A percentile compares a stretch with the other conserved stretches of the same genome.
Evolutionary conservation across 2,329 filamentous ascomycete genomes (phyloP).

Genomic region (Fusarium praegraminearum): DNA sequence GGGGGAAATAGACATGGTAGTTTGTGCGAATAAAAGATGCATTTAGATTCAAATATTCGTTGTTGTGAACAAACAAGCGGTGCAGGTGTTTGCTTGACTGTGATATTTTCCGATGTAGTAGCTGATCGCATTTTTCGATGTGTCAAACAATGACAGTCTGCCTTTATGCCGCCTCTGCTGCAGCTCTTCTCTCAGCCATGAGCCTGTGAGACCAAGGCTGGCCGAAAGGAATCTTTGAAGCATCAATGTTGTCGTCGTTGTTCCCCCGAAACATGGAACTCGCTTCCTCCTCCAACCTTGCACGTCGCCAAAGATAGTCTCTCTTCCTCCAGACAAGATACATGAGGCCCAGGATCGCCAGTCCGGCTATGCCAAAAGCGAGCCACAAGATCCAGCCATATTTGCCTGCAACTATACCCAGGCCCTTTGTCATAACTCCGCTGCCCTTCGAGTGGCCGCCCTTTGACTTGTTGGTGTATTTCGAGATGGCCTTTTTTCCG

Average conservation of each 20-base stretch:
- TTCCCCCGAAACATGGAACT: neutral
- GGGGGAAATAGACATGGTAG: too few species aligned
- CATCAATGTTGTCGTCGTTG: neutral
- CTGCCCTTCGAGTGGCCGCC: neutral
- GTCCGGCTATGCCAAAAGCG: neutral
- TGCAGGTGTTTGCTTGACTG: too few species aligned
- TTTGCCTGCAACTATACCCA: neutral
- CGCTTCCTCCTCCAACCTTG: neutral
- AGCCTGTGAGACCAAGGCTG: neutral
- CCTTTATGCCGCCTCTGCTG: neutral
- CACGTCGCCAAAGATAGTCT: neutral
- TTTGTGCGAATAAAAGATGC: too few species aligned
- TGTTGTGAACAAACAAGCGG: too few species aligned
- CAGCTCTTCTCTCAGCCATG: neutral
- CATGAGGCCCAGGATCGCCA: neutral
- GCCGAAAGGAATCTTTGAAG: neutral
- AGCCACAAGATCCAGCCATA: neutral
- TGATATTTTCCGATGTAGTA: too few species aligned
- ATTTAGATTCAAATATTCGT: neutral
- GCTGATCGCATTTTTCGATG: neutral
- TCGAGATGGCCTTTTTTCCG: neutral
- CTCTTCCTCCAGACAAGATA: neutral
- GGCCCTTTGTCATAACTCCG: neutral
- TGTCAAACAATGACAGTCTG: neutral
- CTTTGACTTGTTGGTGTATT: neutral